Conservation (phyloP, 2,329 filamentous ascomycete species). For the Delphinella strobiligena region DNA sequence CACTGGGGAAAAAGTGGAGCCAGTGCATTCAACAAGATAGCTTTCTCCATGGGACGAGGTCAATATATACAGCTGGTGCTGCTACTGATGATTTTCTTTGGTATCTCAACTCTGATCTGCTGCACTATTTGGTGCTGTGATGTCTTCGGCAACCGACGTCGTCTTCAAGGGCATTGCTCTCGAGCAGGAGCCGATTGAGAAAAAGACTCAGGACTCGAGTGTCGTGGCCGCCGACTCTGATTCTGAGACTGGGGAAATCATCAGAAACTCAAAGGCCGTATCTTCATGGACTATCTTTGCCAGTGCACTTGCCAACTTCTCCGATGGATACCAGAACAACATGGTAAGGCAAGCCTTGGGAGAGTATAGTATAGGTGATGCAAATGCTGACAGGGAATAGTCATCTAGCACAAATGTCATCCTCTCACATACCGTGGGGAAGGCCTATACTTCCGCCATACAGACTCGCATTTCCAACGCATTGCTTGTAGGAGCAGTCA, state of each 20-base stretch:
- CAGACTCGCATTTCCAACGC: slow-evolving; percentile 23
- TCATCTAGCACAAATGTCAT: slow-evolving; percentile 22
- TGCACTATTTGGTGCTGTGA: too few species aligned
- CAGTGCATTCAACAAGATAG: background rate
- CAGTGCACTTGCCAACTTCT: slow-evolving; percentile 20
- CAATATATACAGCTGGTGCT: too few species aligned
- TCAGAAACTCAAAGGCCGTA: background rate
- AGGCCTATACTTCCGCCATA: slow-evolving; percentile 18
- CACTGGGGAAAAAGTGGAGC: background rate
- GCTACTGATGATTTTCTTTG: too few species aligned
- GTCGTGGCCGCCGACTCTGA: too few species aligned
- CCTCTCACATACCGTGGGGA: slow-evolving; percentile 19
- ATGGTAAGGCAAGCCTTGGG: slow-evolving; percentile 8
- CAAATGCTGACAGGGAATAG: background rate
- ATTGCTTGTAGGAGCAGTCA: slow-evolving; percentile 20
- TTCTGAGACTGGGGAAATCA: background rate
- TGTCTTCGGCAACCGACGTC: too few species aligned
- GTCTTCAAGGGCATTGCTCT: background rate
- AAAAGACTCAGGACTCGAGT: too few species aligned
- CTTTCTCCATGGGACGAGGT: background rate
- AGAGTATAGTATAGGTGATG: background rate
- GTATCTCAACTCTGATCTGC: too few species aligned
- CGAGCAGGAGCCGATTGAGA: background rate
- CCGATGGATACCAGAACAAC: slow-evolving; percentile 23
- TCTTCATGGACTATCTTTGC: slow-evolving; percentile 11